Conservation (phyloP, 441 rosid genomes). For the Sinapis alba region DNA sequence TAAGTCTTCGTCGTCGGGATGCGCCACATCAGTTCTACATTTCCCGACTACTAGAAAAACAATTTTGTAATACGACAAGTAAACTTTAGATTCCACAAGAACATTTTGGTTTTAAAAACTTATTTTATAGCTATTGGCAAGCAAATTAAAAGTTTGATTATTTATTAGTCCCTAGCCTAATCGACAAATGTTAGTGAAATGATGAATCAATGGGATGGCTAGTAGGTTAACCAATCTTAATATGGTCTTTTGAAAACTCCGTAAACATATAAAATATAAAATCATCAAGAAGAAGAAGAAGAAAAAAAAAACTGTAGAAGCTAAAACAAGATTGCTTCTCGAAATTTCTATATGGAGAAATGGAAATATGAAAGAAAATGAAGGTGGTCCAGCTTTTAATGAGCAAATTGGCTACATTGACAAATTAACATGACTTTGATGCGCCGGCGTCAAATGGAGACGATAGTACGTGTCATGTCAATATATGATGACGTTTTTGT, state of each 20-base stretch:
- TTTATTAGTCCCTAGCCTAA: not conserved
- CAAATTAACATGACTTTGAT: constrained; percentile 31
- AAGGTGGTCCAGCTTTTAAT: constrained; percentile 38
- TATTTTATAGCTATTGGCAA: constrained; percentile 1
- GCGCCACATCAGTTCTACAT: constrained; percentile 35
- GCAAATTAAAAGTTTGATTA: not conserved
- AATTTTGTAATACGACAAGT: constrained; percentile 26
- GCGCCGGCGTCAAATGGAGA: constrained; percentile 28
- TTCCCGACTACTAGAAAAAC: constrained; percentile 15
- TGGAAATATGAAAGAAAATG: constrained; percentile 4
- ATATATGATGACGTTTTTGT: not conserved
- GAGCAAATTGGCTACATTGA: constrained; percentile 38
- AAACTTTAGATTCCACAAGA: constrained; percentile 34
- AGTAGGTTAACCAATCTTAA: not conserved
- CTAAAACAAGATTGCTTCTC: constrained; percentile 31
- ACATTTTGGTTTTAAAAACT: not conserved
- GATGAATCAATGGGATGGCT: not conserved
- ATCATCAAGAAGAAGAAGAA: not conserved
- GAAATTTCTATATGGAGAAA: constrained; percentile 17
- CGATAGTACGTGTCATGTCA: constrained; percentile 17
- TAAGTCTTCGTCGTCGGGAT: constrained; percentile 35
- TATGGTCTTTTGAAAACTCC: not conserved
- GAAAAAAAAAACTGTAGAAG: constrained; percentile 1
- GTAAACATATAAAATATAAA: constrained; percentile 22
- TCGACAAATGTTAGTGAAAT: constrained; percentile 5